These are phyloP conservation scores for Chaetomium globosum DNA, from an alignment of 2,329 filamentous ascomycete genomes.

Conservation along the genomic window DNA sequence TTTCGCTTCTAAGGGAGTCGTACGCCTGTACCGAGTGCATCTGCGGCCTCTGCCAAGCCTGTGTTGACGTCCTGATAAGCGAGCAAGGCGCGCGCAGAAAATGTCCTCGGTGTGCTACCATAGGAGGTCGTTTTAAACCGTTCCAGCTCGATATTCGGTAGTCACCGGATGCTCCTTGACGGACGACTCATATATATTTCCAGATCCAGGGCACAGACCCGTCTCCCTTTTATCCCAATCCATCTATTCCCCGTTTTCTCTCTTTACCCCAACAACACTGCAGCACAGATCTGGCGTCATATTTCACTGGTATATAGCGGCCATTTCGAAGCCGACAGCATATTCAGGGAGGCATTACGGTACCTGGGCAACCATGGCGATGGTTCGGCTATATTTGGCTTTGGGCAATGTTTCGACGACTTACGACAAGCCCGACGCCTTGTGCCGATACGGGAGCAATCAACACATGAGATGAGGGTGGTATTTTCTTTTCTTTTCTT, in stretches of 20 bases:
- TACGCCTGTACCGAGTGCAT: constrained; percentile 97
- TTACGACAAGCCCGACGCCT: neutral
- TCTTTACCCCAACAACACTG: constrained; percentile 11
- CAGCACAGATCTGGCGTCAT: constrained; percentile 9
- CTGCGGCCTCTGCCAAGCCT: constrained; percentile 85
- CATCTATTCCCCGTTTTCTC: constrained; percentile 22
- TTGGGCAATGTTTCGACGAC: constrained; percentile 5
- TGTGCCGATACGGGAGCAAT: neutral
- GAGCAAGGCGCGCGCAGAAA: constrained; percentile 75
- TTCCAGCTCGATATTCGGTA: constrained; percentile 74
- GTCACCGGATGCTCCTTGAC: constrained; percentile 9
- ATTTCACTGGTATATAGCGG: constrained; percentile 6
- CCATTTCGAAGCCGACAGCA: constrained; percentile 6
- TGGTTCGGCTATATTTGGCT: neutral
- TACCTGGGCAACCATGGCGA: neutral
- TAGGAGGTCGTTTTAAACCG: constrained; percentile 79
- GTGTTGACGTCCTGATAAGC: constrained; percentile 77
- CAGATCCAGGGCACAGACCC: constrained; percentile 3
- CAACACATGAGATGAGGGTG: neutral
- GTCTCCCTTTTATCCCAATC: constrained; percentile 24
- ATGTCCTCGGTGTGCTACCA: constrained; percentile 77
- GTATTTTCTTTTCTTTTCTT: no score
- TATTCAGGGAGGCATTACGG: constrained; percentile 1
- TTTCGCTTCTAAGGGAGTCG: constrained; percentile 77
- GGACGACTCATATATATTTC: neutral